Base-by-base conservation (phyloP, 352 stramenopile species). In the Phytophthora vignae region DNA sequence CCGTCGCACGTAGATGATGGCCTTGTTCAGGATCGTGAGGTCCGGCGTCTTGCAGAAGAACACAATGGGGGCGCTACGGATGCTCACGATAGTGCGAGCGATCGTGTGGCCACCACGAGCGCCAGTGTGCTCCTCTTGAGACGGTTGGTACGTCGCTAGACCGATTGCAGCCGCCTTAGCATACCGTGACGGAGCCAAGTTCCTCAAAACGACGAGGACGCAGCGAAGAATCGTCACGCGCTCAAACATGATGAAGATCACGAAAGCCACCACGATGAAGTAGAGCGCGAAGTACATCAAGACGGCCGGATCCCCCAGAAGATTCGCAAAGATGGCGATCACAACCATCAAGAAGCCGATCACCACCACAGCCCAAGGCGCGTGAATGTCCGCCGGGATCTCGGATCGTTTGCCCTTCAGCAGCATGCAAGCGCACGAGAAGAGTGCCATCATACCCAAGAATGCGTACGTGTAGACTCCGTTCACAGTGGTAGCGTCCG, bases 41-140 rank as follows among this genome's bases (percentile, higher is more conserved):
- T 98, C 89, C 33, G 90, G 84, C 1, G 72, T 55, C 79, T 98
- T 98, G 78, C 78, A 90, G 74, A 96, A 97, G 72, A 97, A 98
- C 17, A 98, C 69, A 64, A 96, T 91, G 0, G 90, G 92, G 15
- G 73, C 62, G 10, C 76, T 50, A 60, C 89, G 77, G 64, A 90
- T 85, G 38, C 76, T 73, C 12, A 79, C 22, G 71, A 91, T 86
- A 7, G 74, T 73, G 14, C 76, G 71, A 6, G 80, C 75, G 40
- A 89, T 82, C 29, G 76, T 88, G 38, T 71, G 77, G 8, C 83
- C 81, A 29, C 79, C 81, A 40, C 80, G 71, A 4, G 79, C 81
- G 4, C 77, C 78, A 0, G 81, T 89, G 57, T 82, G 73, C 19
- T 83, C 66, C 9, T 59, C 52, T n/a, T 58, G 21, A 2, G 48